Percentiles rank a stretch among this genome's conserved stretches.
These are phyloP conservation scores for Trypethelium eluteriae DNA, from an alignment of 495 filamentous ascomycete species.

Conservation along the genomic window DNA sequence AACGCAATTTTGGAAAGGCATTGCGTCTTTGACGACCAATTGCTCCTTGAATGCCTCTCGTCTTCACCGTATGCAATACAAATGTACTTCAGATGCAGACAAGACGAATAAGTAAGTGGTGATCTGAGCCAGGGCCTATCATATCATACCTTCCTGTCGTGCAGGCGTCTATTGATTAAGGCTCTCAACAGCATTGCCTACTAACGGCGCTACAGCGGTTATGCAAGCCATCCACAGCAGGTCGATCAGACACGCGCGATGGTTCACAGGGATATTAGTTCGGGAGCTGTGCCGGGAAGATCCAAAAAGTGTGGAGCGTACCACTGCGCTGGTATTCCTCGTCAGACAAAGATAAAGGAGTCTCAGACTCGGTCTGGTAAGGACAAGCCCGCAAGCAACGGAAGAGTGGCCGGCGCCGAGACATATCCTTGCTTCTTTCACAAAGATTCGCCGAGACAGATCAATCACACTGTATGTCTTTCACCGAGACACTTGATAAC, in stretches of 20 bases:
- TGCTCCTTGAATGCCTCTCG: too few relatives aligned
- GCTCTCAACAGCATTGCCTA: neutral
- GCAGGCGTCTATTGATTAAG: neutral
- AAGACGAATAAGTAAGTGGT: too few relatives aligned
- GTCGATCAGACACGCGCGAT: neutral
- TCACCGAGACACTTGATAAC: neutral
- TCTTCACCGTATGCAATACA: too few relatives aligned
- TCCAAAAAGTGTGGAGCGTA: neutral
- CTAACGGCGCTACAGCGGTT: neutral
- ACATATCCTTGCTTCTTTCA: neutral
- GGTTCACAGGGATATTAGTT: neutral
- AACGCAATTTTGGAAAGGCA: too few relatives aligned
- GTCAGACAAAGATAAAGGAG: too few relatives aligned
- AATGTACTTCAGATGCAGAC: too few relatives aligned
- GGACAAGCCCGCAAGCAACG: neutral
- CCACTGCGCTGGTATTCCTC: neutral
- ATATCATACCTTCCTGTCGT: neutral
- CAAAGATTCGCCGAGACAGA: neutral
- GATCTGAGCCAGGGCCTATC: neutral
- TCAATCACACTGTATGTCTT: neutral
- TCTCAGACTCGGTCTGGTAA: too few relatives aligned
- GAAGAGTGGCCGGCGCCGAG: neutral
- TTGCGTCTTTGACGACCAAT: too few relatives aligned
- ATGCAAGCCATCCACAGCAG: neutral
- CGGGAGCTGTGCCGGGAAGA: neutral